These are phyloP conservation scores for Xylaria nigripes DNA, from an alignment of 495 filamentous ascomycete species.

Conservation along the genomic window DNA sequence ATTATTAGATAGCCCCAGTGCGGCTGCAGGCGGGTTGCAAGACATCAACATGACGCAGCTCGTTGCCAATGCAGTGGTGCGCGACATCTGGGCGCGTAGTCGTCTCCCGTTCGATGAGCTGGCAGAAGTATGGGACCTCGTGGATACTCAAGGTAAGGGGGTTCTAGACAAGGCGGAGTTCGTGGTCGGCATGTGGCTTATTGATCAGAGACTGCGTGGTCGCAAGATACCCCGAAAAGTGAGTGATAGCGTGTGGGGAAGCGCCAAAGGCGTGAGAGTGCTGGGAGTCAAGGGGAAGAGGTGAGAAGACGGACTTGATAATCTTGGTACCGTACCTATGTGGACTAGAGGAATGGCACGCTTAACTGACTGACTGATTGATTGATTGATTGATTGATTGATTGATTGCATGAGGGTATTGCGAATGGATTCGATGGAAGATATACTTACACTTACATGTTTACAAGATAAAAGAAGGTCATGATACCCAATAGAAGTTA, in stretches of 20 bases:
- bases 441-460: background rate
- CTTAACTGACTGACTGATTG: background rate
- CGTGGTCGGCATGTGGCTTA: conserved; percentile 90
- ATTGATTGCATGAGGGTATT: background rate
- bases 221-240: conserved; percentile 77
- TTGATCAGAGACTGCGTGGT: conserved; percentile 83
- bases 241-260: conserved; percentile 77
- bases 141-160: conserved; percentile 56
- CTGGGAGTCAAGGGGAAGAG: conserved; percentile 16
- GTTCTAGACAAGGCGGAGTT: conserved; percentile 71
- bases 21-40: background rate
- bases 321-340: no score
- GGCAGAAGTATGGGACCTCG: conserved; percentile 78
- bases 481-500: conserved; percentile 6
- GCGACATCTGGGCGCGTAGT: conserved; percentile 80
- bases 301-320: background rate
- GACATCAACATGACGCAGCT: conserved; percentile 31
- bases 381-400: background rate
- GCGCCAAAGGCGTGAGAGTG: conserved; percentile 55
- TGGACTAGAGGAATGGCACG: background rate
- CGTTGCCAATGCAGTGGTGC: conserved; percentile 70
- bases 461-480: background rate
- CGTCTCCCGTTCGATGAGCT: conserved; percentile 59
- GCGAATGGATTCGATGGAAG: background rate
- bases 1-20: conserved; percentile 24